Conservation (phyloP, 257 asterid genomes). For the Linaria vulgaris region DNA sequence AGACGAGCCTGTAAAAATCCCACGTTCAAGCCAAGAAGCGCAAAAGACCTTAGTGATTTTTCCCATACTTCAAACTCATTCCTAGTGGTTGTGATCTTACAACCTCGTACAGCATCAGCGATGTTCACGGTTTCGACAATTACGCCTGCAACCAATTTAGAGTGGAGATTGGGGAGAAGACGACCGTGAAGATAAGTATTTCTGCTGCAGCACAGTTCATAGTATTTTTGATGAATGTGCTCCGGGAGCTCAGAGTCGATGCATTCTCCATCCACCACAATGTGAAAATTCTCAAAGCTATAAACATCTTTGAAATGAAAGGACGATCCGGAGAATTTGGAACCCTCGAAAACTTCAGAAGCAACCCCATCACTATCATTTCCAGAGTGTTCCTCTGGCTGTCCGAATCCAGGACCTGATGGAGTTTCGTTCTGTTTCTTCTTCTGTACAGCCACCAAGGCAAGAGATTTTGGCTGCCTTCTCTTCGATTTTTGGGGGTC, state of each 20-base stretch:
- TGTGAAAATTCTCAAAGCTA: conserved; percentile 56
- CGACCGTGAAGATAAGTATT: conserved; percentile 44
- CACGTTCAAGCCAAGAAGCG: conserved; percentile 46
- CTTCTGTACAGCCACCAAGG: conserved; percentile 44
- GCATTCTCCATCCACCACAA: conserved; percentile 57
- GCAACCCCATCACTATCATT: conserved; percentile 70
- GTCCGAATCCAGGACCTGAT: conserved; percentile 29
- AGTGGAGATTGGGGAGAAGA: conserved; percentile 42
- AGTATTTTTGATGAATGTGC: conserved; percentile 45
- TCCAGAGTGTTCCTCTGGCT: conserved; percentile 54
- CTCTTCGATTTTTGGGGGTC: conserved; percentile 42
- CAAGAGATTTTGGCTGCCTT: conserved; percentile 53
- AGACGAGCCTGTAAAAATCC: conserved; percentile 43
- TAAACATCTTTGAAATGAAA: conserved; percentile 44
- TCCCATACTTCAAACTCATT: conserved; percentile 52
- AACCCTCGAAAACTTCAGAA: conserved; percentile 65
- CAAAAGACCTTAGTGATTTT: conserved; percentile 51
- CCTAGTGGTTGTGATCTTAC: conserved; percentile 40
- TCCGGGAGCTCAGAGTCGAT: conserved; percentile 65
- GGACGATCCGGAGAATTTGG: conserved; percentile 39
- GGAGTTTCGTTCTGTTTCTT: conserved; percentile 37
- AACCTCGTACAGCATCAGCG: conserved; percentile 40
- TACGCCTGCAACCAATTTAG: conserved; percentile 45
- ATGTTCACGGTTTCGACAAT: conserved; percentile 44
- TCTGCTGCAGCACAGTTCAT: conserved; percentile 57